phyloP scores from a whole-genome alignment of 805 yeast species.

The Wickerhamiella spandovensis region DNA sequence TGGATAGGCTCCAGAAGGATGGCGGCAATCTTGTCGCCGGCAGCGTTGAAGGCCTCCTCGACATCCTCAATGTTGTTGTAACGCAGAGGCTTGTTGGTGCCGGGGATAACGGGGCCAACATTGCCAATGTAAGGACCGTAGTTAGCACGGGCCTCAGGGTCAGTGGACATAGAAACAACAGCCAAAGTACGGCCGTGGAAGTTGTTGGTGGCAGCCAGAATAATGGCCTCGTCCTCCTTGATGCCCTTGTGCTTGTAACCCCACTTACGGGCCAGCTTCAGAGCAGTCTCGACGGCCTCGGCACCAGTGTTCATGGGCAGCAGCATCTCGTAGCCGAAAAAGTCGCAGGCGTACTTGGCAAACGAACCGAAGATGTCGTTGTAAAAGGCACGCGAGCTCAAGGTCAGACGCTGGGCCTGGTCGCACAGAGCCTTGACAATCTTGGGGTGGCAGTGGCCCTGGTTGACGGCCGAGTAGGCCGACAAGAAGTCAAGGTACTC shows the following conservation, averaged over 20 bases:
- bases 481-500: conserved; percentile 85
- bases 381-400: conserved; percentile 86
- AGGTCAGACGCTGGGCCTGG: conserved; percentile 73
- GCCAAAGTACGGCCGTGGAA: conserved; percentile 97
- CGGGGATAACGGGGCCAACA: conserved; percentile 78
- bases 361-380: conserved; percentile 76
- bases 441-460: conserved; percentile 95
- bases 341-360: conserved; percentile 81
- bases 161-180: conserved; percentile 90
- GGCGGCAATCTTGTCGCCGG: conserved; percentile 81
- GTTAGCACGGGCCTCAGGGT: conserved; percentile 75
- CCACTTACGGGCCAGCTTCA: conserved; percentile 94
- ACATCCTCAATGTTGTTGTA: conserved; percentile 56
- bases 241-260: conserved; percentile 83
- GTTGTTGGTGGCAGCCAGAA: conserved; percentile 75
- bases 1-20: conserved; percentile 89
- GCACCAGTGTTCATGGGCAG: conserved; percentile 99
- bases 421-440: conserved; percentile 73
- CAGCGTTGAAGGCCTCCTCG: conserved; percentile 32
- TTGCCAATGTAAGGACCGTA: conserved; percentile 84
- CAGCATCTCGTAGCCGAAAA: conserved; percentile 80
- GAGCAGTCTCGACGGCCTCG: conserved; percentile 92
- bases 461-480: conserved; percentile 95
- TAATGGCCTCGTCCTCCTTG: conserved; percentile 70
- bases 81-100: conserved; percentile 63